Percentiles rank a stretch among this genome's conserved stretches.
phyloP scores from a whole-genome alignment of 2,329 filamentous ascomycete species.

The Plenodomus tracheiphilus region DNA sequence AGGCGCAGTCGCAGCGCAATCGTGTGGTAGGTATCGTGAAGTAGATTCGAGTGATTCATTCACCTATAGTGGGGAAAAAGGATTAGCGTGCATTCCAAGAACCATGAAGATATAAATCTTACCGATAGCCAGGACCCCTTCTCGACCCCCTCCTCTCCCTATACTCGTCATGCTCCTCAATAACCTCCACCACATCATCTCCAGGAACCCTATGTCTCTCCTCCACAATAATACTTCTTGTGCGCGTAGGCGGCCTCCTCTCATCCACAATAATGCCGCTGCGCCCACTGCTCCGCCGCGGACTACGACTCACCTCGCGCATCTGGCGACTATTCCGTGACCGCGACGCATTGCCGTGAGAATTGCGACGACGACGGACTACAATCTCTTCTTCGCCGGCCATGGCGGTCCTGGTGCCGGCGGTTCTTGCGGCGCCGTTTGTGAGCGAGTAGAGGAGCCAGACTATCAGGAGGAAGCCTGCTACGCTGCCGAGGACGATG shows the following conservation, averaged over 20 bases:
- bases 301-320: conserved; percentile 45
- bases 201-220: conserved; percentile 49
- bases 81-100: neutral
- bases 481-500: conserved; percentile 60
- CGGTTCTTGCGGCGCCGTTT: conserved; percentile 31
- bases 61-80: too few species aligned
- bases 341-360: conserved; percentile 37
- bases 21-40: too few species aligned
- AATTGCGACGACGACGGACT: conserved; percentile 32
- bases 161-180: conserved; percentile 58
- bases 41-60: too few species aligned
- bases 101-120: conserved; percentile 32
- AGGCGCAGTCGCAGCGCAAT: too few species aligned
- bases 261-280: conserved; percentile 46
- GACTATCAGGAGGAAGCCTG: conserved; percentile 56
- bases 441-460: conserved; percentile 54
- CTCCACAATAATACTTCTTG: conserved; percentile 50
- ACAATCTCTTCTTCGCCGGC: conserved; percentile 64
- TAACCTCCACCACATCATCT: conserved; percentile 62
- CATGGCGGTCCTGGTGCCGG: conserved; percentile 45
- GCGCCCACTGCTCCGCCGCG: conserved; percentile 33
- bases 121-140: conserved; percentile 52
- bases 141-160: conserved; percentile 42
- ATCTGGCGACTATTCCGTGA: conserved; percentile 36
- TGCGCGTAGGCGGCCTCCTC: conserved; percentile 32